A percentile compares a stretch with the other conserved stretches of the same genome.
Conservation (phyloP, 2,329 filamentous ascomycete species). For the Cercospora sesami region DNA sequence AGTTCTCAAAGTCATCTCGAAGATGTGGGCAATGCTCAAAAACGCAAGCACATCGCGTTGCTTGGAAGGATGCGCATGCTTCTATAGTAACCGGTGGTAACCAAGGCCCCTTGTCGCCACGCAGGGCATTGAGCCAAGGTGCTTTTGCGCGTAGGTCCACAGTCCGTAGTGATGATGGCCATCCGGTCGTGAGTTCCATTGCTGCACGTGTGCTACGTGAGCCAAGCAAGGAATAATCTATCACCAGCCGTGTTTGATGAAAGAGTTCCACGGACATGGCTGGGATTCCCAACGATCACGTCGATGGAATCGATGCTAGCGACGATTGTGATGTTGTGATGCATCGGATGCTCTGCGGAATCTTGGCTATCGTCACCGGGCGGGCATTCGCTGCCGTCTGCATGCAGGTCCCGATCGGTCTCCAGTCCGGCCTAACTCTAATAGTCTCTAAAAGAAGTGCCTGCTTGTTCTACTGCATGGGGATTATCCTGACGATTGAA, state of each 20-base stretch:
- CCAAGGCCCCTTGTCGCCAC: neutral
- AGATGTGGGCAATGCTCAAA: neutral
- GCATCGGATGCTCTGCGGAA: conserved; percentile 5
- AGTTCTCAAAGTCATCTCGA: neutral
- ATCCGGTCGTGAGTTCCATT: neutral
- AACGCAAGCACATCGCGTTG: neutral
- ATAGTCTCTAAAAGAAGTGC: neutral
- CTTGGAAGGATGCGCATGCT: neutral
- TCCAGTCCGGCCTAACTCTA: neutral
- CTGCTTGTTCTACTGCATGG: neutral
- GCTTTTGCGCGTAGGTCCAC: neutral
- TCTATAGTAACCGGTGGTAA: neutral
- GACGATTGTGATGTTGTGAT: conserved; percentile 8
- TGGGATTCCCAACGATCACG: neutral
- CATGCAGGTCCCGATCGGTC: neutral
- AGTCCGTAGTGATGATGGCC: neutral
- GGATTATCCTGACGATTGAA: neutral
- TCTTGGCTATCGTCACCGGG: conserved; percentile 10
- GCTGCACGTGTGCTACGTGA: conserved; percentile 1
- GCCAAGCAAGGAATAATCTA: conserved; percentile 11
- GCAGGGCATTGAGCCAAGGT: neutral
- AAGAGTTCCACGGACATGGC: neutral
- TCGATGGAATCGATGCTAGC: neutral
- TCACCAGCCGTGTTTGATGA: neutral
- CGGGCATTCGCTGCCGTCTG: neutral